A percentile compares a stretch with the other conserved stretches of the same genome.
These are phyloP conservation scores for Escovopsis sp. DNA, from an alignment of 2,329 filamentous ascomycete species.

Conservation along the genomic window DNA sequence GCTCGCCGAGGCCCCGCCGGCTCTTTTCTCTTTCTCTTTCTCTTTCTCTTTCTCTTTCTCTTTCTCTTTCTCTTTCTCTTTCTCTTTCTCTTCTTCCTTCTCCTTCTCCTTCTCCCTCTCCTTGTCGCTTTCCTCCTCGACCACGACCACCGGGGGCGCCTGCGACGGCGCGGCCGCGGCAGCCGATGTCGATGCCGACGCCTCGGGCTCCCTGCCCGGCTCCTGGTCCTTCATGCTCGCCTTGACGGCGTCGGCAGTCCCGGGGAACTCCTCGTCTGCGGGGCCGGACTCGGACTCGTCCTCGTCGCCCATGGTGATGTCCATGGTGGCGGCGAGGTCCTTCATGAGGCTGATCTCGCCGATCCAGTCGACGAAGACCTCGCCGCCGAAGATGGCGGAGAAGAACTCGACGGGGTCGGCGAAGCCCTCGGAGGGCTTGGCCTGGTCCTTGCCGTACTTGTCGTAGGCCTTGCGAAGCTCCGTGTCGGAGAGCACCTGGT, in stretches of 20 bases:
- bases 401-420: conserved; percentile 97
- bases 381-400: conserved; percentile 93
- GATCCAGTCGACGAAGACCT: conserved; percentile 91
- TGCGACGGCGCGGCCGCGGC: neutral
- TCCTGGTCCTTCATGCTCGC: conserved; percentile 35
- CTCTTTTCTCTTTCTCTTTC: conserved; percentile 17
- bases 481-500: conserved; percentile 72
- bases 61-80: conserved; percentile 23
- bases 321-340: conserved; percentile 94
- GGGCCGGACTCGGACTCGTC: conserved; percentile 40
- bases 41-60: conserved; percentile 4
- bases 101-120: conserved; percentile 4
- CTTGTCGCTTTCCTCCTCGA: conserved; percentile 23
- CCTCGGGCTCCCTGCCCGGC: conserved; percentile 8
- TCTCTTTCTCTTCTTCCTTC: conserved; percentile 18
- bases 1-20: conserved; percentile 8
- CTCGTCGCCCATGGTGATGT: conserved; percentile 81
- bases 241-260: conserved; percentile 40
- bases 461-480: conserved; percentile 87
- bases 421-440: conserved; percentile 82
- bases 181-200: conserved; percentile 6
- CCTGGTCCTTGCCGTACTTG: conserved; percentile 91
- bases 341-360: conserved; percentile 98
- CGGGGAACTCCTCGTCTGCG: conserved; percentile 38
- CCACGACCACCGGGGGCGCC: conserved; percentile 25